A percentile compares a stretch with the other conserved stretches of the same genome.
Evolutionary conservation across 208 protist species (phyloP).

Genomic region (Leishmania tarentolae): DNA sequence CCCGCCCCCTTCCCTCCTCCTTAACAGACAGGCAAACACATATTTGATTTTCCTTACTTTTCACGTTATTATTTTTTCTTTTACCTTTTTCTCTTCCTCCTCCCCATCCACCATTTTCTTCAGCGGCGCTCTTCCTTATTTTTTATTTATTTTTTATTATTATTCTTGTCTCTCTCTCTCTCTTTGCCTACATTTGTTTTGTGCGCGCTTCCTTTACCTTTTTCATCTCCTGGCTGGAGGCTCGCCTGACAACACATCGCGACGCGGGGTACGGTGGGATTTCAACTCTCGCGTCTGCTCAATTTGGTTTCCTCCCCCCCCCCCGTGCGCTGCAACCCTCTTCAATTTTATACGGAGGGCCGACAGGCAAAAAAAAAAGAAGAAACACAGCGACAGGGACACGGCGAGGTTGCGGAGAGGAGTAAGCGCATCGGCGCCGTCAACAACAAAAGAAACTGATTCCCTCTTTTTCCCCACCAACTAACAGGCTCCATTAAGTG

Average conservation of each 20-base stretch:
- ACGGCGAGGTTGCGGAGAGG: neutral
- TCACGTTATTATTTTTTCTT: too few relatives aligned
- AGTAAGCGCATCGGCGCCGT: neutral
- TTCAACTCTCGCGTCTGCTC: neutral
- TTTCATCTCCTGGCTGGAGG: neutral
- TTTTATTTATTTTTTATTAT: neutral
- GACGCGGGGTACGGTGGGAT: too few relatives aligned
- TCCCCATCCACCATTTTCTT: too few relatives aligned
- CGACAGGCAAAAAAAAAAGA: slow-evolving; percentile 1
- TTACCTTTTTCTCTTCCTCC: too few relatives aligned
- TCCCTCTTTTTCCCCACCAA: neutral
- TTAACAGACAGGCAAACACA: too few relatives aligned
- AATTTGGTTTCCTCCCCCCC: neutral
- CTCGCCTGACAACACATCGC: too few relatives aligned
- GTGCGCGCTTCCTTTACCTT: too few relatives aligned
- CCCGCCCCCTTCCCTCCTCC: too few relatives aligned
- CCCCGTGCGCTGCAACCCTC: neutral
- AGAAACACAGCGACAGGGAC: too few relatives aligned
- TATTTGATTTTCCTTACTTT: too few relatives aligned
- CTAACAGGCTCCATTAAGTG: neutral
- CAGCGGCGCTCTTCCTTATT: neutral
- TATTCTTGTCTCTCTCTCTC: neutral
- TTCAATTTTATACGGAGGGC: neutral
- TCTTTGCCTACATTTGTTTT: too few relatives aligned
- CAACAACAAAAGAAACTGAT: neutral